Conservation (phyloP, 441 rosid species). For the Francoa sonchifolia region DNA sequence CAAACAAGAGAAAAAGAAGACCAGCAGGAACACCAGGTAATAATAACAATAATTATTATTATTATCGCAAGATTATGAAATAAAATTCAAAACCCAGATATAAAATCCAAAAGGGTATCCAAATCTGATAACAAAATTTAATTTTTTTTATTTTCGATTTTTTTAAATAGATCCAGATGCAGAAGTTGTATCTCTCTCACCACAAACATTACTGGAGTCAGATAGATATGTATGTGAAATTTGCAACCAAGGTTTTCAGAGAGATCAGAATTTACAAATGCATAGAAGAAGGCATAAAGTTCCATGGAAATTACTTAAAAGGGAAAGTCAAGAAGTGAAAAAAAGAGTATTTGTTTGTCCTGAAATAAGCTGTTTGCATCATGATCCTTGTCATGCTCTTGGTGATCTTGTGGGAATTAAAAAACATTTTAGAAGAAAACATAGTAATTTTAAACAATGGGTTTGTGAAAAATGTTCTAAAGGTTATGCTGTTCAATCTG, state of each 20-base stretch:
- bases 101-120: too few species aligned
- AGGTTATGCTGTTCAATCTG: conserved; percentile 92
- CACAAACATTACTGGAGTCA: conserved; percentile 65
- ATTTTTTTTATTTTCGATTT: too few species aligned
- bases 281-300: conserved; percentile 86
- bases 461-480: conserved; percentile 80
- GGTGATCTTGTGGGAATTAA: conserved; percentile 95
- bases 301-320: conserved; percentile 86
- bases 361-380: conserved; percentile 80
- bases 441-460: conserved; percentile 87
- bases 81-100: too few species aligned
- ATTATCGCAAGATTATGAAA: too few species aligned
- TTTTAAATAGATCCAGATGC: conserved; percentile 94
- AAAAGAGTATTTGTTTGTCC: conserved; percentile 89
- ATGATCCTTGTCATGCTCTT: conserved; percentile 78
- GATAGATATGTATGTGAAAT: conserved; percentile 87
- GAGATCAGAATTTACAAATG: conserved; percentile 94
- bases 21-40: conserved; percentile 98
- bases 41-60: not conserved
- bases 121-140: too few species aligned
- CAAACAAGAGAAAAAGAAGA: conserved; percentile 55
- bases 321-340: conserved; percentile 60
- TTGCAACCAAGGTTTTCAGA: conserved; percentile 90
- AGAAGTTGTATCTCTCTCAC: conserved; percentile 84
- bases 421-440: conserved; percentile 81